Base-by-base conservation (phyloP, 2,329 filamentous ascomycete genomes). In the Akanthomyces uredinophilus region DNA sequence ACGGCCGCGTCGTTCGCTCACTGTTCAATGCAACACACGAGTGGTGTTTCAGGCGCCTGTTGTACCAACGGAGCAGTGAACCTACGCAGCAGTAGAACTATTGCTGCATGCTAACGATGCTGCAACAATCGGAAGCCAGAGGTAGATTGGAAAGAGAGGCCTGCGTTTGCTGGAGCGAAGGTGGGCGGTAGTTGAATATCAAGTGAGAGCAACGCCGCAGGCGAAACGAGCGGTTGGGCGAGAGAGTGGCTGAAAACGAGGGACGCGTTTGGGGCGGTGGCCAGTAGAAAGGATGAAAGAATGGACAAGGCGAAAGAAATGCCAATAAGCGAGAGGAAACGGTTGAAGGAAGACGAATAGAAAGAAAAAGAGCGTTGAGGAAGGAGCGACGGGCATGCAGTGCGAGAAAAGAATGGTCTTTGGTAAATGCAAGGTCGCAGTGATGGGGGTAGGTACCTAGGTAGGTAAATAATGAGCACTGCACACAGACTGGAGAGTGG, bases 321-420 rank as follows among this genome's bases (percentile, higher is more conserved):
- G 44, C 44, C 27, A 49, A 18, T 22, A 49, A 58, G 20, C 44
- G 44, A 29, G 13, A 41, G n/a, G 14, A 27, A 27, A 29, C 22
- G 51, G 41, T 53, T 53, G 20, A 27, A 56, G 18, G 29, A 27
- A 44, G 35, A 20, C 13, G 51, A 37, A 24, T 7, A 27, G 44
- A 44, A 37, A 53, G 14, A 16, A 58, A 58, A 53, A n/a, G 47
- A 53, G 58, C n/a, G 58, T 60, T 37, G 39, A 16, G 43, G 53
- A 62, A 62, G 29, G 52, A 62, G 51, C 46, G 53, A 35, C 52
- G 20, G 27, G 35, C 50, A 27, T 57, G 52, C 35, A 41, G 20
- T 47, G 56, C 37, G 27, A 62, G 52, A 62, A 57, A 51, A 13
- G 53, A 62, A 56, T 20, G 60, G 24, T 43, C 53, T 51, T 35